Evolutionary conservation across 2,329 filamentous ascomycete genomes (phyloP).

Genomic region (Coniochaeta sp.): DNA sequence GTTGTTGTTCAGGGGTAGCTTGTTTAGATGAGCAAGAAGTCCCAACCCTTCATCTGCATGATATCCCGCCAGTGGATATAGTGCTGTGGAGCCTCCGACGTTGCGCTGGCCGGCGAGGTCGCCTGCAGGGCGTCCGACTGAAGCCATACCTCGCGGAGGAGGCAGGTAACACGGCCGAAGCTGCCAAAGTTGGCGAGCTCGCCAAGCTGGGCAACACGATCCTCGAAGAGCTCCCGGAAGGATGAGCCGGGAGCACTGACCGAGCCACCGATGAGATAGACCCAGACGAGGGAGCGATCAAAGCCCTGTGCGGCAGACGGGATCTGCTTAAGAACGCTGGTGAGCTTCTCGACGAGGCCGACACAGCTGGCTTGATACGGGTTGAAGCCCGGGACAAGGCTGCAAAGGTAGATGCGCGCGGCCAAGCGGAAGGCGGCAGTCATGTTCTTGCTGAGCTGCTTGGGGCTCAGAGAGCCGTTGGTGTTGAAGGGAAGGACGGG

Average conservation of each 20-base stretch:
- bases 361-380: conserved; percentile 66
- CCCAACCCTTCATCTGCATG: conserved; percentile 87
- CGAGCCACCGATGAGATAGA: conserved; percentile 79
- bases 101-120: conserved; percentile 24
- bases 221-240: conserved; percentile 72
- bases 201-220: conserved; percentile 67
- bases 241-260: conserved; percentile 63
- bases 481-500: conserved; percentile 56
- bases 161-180: conserved; percentile 71
- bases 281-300: conserved; percentile 89
- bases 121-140: conserved; percentile 50
- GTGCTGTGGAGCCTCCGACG: conserved; percentile 33
- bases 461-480: conserved; percentile 70
- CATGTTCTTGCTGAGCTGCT: conserved; percentile 81
- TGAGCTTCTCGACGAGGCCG: conserved; percentile 71
- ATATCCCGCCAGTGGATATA: conserved; percentile 91
- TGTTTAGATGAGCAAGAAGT: conserved; percentile 75
- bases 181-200: conserved; percentile 74
- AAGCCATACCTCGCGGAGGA: conserved; percentile 80
- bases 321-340: conserved; percentile 70
- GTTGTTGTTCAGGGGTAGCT: conserved; percentile 7
- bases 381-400: conserved; percentile 81
- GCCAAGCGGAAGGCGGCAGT: conserved; percentile 86
- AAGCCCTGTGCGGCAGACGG: conserved; percentile 75
- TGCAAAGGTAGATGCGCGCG: conserved; percentile 94